Evolutionary conservation across 106 monocot genomes (phyloP).

Genomic region (Allium fistulosum): DNA sequence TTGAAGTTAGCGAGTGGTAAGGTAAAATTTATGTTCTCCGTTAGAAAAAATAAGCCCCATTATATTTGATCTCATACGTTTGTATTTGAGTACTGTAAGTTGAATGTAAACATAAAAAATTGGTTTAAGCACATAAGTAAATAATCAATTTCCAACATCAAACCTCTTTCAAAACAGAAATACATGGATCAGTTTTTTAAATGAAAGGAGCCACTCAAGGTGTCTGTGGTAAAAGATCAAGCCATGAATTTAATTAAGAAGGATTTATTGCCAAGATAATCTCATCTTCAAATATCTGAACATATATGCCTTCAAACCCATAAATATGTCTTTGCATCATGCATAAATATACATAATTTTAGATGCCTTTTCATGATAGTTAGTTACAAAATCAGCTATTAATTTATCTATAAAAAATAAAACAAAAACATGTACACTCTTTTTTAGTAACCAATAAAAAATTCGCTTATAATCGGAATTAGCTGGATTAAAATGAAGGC

Average conservation of each 20-base stretch:
- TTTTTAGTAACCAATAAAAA: background rate
- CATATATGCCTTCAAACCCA: conserved; percentile 71
- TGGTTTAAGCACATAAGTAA: background rate
- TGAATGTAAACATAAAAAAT: no score
- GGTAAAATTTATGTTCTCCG: no score
- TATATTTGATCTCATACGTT: no score
- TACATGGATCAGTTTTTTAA: conserved; percentile 62
- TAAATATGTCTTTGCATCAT: conserved; percentile 86
- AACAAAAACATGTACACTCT: background rate
- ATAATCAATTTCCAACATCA: background rate
- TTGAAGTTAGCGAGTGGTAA: no score
- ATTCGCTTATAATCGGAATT: background rate
- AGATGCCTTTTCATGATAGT: no score
- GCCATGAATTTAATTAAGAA: conserved; percentile 67
- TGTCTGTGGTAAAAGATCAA: conserved; percentile 82
- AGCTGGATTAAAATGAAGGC: background rate
- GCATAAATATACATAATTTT: no score
- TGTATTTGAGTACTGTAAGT: no score
- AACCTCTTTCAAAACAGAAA: conserved; percentile 78
- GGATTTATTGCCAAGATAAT: conserved; percentile 81
- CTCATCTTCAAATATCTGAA: conserved; percentile 76
- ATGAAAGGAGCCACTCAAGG: conserved; percentile 96
- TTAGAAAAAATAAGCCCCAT: no score
- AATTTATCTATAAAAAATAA: background rate
- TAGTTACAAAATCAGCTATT: no score